These are phyloP conservation scores for Camelina neglecta DNA, from an alignment of 345 rosid species.

Conservation along the genomic window DNA sequence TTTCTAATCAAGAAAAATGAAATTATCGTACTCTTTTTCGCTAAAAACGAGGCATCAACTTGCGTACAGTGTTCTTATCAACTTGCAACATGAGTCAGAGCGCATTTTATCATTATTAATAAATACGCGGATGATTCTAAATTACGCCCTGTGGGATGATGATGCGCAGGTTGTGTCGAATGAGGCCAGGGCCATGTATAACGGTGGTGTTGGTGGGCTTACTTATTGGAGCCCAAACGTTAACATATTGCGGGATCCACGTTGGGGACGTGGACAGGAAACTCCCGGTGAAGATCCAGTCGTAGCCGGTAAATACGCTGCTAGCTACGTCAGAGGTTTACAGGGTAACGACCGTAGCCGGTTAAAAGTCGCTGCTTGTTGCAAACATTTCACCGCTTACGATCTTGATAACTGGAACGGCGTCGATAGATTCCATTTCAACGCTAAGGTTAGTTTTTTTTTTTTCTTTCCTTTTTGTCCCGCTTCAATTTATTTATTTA, in stretches of 20 bases:
- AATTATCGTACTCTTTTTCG: conserved; percentile 12
- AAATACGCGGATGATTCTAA: background rate
- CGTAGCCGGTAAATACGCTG: conserved; percentile 71
- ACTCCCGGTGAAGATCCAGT: conserved; percentile 94
- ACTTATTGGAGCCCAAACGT: conserved; percentile 87
- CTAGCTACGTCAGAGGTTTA: conserved; percentile 75
- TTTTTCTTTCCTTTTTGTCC: background rate
- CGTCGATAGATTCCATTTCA: conserved; percentile 71
- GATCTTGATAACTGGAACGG: conserved; percentile 93
- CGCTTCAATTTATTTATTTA: background rate
- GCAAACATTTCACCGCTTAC: conserved; percentile 92
- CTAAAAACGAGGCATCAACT: conserved; percentile 37
- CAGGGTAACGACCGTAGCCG: conserved; percentile 65
- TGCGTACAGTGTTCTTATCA: conserved; percentile 26
- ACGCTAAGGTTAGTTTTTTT: conserved; percentile 59
- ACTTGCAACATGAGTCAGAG: conserved; percentile 24
- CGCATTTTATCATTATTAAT: conserved; percentile 30
- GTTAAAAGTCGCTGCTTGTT: conserved; percentile 82
- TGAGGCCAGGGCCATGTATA: conserved; percentile 78
- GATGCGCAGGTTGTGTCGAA: conserved; percentile 69
- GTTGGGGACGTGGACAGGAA: conserved; percentile 96
- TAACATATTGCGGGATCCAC: conserved; percentile 79
- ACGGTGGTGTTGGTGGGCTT: conserved; percentile 71
- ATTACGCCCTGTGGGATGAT: background rate
- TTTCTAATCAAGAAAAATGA: background rate